Percentiles rank a stretch among this genome's conserved stretches.
phyloP scores from a whole-genome alignment of 257 asterid species.

The Plantago ovata region DNA sequence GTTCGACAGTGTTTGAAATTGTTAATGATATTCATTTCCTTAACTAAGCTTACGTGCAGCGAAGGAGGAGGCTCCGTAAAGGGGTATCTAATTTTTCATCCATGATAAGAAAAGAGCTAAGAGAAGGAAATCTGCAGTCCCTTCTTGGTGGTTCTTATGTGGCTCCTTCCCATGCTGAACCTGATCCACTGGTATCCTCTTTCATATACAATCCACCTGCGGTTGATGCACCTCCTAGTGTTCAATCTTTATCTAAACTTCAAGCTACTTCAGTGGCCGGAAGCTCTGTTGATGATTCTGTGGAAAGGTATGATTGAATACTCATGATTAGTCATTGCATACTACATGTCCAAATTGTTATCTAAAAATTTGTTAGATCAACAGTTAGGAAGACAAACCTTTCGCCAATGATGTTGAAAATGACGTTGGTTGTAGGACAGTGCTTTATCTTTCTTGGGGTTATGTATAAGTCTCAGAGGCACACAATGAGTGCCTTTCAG shows the following conservation, averaged over 20 bases:
- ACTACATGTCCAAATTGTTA: not conserved
- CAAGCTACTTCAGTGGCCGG: conserved; percentile 31
- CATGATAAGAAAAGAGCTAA: conserved; percentile 53
- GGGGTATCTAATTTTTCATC: conserved; percentile 50
- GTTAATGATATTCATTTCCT: conserved; percentile 25
- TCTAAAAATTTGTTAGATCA: too few relatives aligned
- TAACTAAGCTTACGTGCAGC: conserved; percentile 58
- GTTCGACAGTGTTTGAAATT: not conserved
- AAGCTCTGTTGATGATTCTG: conserved; percentile 27
- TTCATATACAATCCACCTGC: conserved; percentile 55
- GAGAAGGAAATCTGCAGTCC: conserved; percentile 65
- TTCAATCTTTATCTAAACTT: conserved; percentile 32
- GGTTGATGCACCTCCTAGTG: conserved; percentile 34
- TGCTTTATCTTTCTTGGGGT: too few relatives aligned
- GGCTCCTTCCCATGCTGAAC: conserved; percentile 39
- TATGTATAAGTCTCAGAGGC: too few relatives aligned
- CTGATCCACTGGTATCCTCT: conserved; percentile 66
- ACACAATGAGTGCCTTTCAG: too few relatives aligned
- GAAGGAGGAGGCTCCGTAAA: conserved; percentile 62
- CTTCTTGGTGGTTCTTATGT: conserved; percentile 50
- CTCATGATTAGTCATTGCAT: not conserved
- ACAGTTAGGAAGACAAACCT: too few relatives aligned
- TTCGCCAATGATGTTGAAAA: too few relatives aligned
- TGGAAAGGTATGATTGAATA: conserved; percentile 40
- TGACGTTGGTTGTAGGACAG: too few relatives aligned